phyloP scores from a whole-genome alignment of 2,329 filamentous ascomycete genomes.

The Fusarium tupiense region DNA sequence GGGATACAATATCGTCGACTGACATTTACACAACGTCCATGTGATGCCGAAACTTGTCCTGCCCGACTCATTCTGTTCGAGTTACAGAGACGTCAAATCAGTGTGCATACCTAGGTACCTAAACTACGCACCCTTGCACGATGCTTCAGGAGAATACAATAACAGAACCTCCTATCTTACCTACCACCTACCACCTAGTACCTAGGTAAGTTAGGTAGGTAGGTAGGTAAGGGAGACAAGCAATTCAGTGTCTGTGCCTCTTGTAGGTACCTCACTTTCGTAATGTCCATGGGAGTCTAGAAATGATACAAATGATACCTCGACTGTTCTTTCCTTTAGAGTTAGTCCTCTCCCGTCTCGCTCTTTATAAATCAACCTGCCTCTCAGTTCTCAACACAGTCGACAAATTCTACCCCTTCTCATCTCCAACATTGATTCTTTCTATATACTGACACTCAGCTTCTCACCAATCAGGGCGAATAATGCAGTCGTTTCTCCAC shows the following conservation, averaged over 20 bases:
- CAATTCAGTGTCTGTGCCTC: not conserved
- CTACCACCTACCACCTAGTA: not conserved
- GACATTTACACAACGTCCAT: not conserved
- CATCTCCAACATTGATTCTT: not conserved
- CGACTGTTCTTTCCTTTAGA: not conserved
- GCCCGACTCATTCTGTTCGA: not conserved
- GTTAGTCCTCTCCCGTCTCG: not conserved
- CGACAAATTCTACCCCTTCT: not conserved
- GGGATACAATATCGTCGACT: not conserved
- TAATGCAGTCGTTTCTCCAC: conserved; percentile 42
- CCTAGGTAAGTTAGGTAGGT: not conserved
- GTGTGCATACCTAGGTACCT: not conserved
- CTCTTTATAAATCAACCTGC: not conserved
- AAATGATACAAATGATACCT: not conserved
- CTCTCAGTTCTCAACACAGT: not conserved
- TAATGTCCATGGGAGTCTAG: not conserved
- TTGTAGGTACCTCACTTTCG: not conserved
- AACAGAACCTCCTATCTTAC: not conserved
- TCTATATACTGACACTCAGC: not conserved
- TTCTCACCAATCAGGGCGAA: conserved; percentile 1
- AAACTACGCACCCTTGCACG: not conserved
- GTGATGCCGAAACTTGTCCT: not conserved
- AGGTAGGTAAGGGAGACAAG: not conserved
- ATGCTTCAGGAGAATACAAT: not conserved
- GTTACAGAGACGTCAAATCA: not conserved